phyloP scores from a whole-genome alignment of 257 asterid species.

The Lycium barbarum region DNA sequence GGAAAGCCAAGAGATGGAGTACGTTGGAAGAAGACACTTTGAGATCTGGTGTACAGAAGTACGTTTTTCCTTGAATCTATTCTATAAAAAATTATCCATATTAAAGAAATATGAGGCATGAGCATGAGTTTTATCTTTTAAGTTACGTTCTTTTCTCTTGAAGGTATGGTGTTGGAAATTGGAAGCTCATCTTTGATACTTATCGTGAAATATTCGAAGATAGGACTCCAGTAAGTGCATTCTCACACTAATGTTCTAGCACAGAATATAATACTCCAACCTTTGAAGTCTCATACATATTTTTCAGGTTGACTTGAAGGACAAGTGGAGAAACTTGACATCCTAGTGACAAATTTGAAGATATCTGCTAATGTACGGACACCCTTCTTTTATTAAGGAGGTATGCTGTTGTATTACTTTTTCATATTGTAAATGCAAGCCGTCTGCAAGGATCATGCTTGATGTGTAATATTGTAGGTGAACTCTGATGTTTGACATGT shows the following conservation, averaged over 20 bases:
- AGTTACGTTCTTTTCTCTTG: slow-evolving; percentile 25
- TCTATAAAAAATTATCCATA: background rate
- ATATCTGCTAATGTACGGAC: background rate
- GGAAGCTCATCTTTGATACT: slow-evolving; percentile 61
- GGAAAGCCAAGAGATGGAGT: slow-evolving; percentile 64
- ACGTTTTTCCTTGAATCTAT: slow-evolving; percentile 34
- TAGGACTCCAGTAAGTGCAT: slow-evolving; percentile 68
- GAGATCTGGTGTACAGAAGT: slow-evolving; percentile 72
- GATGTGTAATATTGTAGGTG: background rate
- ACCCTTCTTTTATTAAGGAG: background rate
- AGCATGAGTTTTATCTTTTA: background rate
- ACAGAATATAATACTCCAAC: slow-evolving; percentile 25
- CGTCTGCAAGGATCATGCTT: background rate
- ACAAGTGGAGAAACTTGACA: slow-evolving; percentile 91
- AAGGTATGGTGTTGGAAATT: slow-evolving; percentile 71
- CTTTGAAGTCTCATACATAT: slow-evolving; percentile 6
- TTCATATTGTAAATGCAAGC: background rate
- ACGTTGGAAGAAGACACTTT: slow-evolving; percentile 69
- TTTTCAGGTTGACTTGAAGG: slow-evolving; percentile 81
- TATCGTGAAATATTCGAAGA: slow-evolving; percentile 57
- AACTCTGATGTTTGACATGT: background rate
- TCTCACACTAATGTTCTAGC: slow-evolving; percentile 10
- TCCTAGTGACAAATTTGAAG: slow-evolving; percentile 35
- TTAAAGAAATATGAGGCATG: background rate
- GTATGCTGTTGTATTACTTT: slow-evolving; percentile 27